Conservation (phyloP, 257 asterid species). For the Fraxinus quadrangulata region DNA sequence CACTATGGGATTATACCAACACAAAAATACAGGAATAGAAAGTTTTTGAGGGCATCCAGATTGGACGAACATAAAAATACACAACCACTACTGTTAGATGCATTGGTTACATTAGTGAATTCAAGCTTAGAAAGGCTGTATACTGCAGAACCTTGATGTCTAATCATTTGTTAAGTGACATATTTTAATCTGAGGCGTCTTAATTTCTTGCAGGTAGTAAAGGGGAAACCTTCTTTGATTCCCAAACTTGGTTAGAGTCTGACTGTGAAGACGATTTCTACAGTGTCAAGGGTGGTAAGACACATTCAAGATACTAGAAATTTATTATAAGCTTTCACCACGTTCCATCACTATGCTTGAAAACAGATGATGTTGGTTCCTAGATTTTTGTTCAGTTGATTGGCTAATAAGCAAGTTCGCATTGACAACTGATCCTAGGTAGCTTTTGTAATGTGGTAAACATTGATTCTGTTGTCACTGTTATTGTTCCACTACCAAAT, state of each 20-base stretch:
- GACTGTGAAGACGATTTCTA: constrained; percentile 80
- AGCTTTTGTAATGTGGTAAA: not conserved
- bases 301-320: not conserved
- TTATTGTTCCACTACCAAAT: not conserved
- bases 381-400: not conserved
- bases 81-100: not conserved
- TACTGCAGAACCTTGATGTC: not conserved
- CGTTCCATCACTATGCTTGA: not conserved
- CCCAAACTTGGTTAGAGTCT: constrained; percentile 80
- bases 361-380: not conserved
- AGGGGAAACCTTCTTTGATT: constrained; percentile 71
- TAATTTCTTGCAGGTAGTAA: constrained; percentile 57
- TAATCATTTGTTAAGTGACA: not conserved
- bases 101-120: not conserved
- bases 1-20: not conserved
- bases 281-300: constrained; percentile 86
- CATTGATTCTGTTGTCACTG: not conserved
- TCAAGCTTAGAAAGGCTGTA: not conserved
- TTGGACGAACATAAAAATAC: not conserved
- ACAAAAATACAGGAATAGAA: not conserved
- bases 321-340: not conserved
- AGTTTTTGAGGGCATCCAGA: not conserved
- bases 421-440: not conserved
- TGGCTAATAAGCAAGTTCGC: not conserved
- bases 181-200: constrained; percentile 21